Evolutionary conservation across 78 protist species (phyloP), one percentile per base, ranked within the genome.

Genomic region (Dictyostelium capitatum): DNA sequence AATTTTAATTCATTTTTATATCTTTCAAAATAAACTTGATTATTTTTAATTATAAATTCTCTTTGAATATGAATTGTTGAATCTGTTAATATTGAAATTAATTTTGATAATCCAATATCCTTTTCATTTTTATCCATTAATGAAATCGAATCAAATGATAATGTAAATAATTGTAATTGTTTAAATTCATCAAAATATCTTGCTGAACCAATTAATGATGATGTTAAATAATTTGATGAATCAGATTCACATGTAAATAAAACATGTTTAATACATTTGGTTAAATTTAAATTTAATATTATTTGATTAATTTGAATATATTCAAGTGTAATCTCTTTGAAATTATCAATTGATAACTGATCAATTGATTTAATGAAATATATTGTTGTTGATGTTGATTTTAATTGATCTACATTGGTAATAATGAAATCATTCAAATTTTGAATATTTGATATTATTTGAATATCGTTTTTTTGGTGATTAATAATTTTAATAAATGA

Each of bases 301-400:
- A 51, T 15, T 56, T 83, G 79, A 54, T 72, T 83, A 25, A 83
- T 28, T 41, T 72, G 46, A 23, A 83, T 77, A 54, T 70, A 83
- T 54, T 83, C 81, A 37, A 72, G 15, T 5, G 90, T 83, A 6
- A 32, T 7, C 4, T 47, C 32, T 32, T 53, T 23, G 65, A 67
- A 82, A 50, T 50, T 82, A 75, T 50, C 46, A 2, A 41, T 9
- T 1, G 17, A 3, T 28, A 77, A 5, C 10, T 30, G 32, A 7
- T 20, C 23, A 30, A 30, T 53, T 12, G 69, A 11, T 53, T n/a
- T 19, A 7, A 51, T 43, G 30, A 30, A 30, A 57, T 47, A 77
- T 28, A 77, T 77, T 28, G 53, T 25, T 25, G 70, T 23, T n/a
- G n/a, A 4, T 7, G n/a, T n/a, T n/a, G n/a, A n/a, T n/a, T n/a